phyloP scores from a whole-genome alignment of 2,329 filamentous ascomycete genomes.

The Diaporthe humulicola region DNA sequence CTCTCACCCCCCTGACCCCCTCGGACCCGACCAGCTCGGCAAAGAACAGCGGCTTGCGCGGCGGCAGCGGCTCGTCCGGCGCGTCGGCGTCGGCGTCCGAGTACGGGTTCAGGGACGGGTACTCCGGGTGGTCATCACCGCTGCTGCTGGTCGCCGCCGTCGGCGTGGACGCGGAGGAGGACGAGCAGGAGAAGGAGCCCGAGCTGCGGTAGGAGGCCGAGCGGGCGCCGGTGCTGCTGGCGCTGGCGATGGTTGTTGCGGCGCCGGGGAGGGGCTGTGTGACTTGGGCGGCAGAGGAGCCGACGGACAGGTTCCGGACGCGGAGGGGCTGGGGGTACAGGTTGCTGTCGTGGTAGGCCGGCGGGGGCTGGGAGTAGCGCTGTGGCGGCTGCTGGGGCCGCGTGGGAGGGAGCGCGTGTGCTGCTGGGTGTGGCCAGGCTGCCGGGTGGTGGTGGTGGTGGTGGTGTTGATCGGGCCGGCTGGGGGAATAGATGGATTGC shows the following conservation, averaged over 20 bases:
- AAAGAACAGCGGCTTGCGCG: slow-evolving; percentile 39
- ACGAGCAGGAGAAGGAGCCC: neutral
- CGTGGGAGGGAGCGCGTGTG: neutral
- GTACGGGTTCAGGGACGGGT: slow-evolving; percentile 49
- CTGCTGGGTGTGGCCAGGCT: neutral
- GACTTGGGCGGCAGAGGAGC: neutral
- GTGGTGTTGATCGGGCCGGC: neutral
- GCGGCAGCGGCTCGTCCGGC: slow-evolving; percentile 33
- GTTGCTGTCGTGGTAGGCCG: neutral
- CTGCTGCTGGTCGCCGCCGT: slow-evolving; percentile 6
- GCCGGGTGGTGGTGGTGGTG: neutral
- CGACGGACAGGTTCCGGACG: slow-evolving; percentile 25
- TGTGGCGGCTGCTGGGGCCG: neutral
- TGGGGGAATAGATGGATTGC: neutral
- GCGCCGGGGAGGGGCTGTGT: neutral
- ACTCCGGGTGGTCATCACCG: slow-evolving; percentile 42
- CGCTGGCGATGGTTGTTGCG: neutral
- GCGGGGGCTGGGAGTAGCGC: neutral
- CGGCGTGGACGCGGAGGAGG: neutral
- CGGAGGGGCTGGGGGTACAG: slow-evolving; percentile 34
- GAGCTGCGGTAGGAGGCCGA: neutral
- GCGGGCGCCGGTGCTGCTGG: neutral
- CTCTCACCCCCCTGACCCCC: neutral
- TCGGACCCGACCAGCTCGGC: slow-evolving; percentile 34
- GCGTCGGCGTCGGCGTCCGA: slow-evolving; percentile 26